Base-by-base conservation (phyloP, 306 rosid species). In the Malus asiatica region DNA sequence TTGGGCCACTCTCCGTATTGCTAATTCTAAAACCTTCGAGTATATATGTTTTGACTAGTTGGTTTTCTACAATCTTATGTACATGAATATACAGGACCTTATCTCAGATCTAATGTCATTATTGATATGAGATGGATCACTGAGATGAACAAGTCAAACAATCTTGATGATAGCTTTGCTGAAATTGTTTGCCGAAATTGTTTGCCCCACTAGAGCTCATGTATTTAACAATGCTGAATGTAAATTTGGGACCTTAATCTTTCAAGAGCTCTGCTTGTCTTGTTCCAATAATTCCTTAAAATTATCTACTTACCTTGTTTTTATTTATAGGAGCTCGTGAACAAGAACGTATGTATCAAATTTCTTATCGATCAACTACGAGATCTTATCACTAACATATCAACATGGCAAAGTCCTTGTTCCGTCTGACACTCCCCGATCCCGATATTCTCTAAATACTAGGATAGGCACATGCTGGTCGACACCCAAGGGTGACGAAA, bases 401-500 rank as follows among this genome's bases (percentile, higher is more conserved):
- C 97, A 71, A 90, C 93, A 68, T 95, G 98, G 98, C 97, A 92
- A 83, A 92, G 98, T 80, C 97, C 97, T 60, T 86, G 85, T 71
- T 84, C 92, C 4, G 73, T 87, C 64, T 85, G 29, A 27, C 29
- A 27, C 1, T 1, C 27, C 27, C 2, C 27, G 27, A 27, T 27
- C 27, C 27, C 27, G 27, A 27, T 27, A 27, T 27, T 27, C 27
- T 27, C 27, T 27, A 1, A 27, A 27, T 27, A 27, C 27, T 27
- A 27, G 27, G 27, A 27, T 27, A 27, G 27, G 27, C 27, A 27
- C 27, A 1, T 27, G 27, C 27, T 27, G 27, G 27, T 1, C 2
- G 27, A 27, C 27, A 27, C 27, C 27, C 27, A 27, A 27, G 27
- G 27, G 27, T 27, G 27, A 27, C 27, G 27, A 27, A 27, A 27